Percentiles rank a stretch among this genome's conserved stretches.
phyloP scores from a whole-genome alignment of 345 rosid genomes.

The Eucalyptus guilfoylei region DNA sequence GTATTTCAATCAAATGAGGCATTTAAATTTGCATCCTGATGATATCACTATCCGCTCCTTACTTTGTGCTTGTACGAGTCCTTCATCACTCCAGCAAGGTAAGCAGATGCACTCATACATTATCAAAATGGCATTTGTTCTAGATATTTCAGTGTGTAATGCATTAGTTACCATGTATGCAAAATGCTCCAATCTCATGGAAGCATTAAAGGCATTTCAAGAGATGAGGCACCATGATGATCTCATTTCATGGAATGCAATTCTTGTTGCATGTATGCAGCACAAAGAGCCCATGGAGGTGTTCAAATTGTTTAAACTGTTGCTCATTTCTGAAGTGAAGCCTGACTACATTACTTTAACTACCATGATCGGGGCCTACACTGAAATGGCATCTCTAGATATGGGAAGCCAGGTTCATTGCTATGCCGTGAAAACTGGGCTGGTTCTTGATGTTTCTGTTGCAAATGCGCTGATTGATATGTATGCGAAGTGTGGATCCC shows the following conservation, averaged over 20 bases:
- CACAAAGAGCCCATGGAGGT: constrained; percentile 37
- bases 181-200: constrained; percentile 22
- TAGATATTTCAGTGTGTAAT: constrained; percentile 32
- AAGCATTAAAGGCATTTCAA: constrained; percentile 38
- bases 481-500: constrained; percentile 70
- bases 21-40: constrained; percentile 17
- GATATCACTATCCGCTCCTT: constrained; percentile 32
- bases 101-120: constrained; percentile 39
- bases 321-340: constrained; percentile 31
- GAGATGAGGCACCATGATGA: constrained; percentile 32
- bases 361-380: constrained; percentile 40
- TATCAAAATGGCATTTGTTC: constrained; percentile 25
- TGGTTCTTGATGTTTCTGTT: constrained; percentile 27
- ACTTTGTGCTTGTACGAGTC: constrained; percentile 27
- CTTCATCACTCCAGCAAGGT: constrained; percentile 23
- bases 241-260: constrained; percentile 63
- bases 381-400: constrained; percentile 51
- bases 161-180: constrained; percentile 49
- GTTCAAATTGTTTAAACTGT: constrained; percentile 37
- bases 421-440: constrained; percentile 34
- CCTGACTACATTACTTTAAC: constrained; percentile 47
- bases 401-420: constrained; percentile 58
- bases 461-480: constrained; percentile 55
- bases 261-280: constrained; percentile 54
- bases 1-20: constrained; percentile 23